Percentiles rank a stretch among this genome's conserved stretches.
These are phyloP conservation scores for Atkinsonella texensis DNA, from an alignment of 2,329 filamentous ascomycete genomes.

Conservation along the genomic window DNA sequence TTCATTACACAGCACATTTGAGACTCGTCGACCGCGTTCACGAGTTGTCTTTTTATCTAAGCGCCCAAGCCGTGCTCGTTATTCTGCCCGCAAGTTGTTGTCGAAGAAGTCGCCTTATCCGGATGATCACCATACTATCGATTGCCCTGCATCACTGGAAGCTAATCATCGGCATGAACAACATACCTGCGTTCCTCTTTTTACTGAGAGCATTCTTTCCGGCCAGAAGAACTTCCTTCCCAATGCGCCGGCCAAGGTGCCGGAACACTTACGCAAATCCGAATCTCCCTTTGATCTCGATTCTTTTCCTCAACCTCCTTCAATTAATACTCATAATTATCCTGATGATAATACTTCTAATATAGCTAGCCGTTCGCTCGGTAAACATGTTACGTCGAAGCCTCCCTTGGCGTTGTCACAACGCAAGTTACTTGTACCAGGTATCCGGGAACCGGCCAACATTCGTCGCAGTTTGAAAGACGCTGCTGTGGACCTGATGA, in stretches of 20 bases:
- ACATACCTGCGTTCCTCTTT: neutral
- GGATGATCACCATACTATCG: neutral
- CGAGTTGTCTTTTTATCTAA: constrained; percentile 17
- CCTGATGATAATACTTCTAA: neutral
- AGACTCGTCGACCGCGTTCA: constrained; percentile 12
- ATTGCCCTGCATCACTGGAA: neutral
- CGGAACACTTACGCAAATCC: constrained; percentile 3
- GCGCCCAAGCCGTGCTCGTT: constrained; percentile 13
- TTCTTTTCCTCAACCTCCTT: constrained; percentile 13
- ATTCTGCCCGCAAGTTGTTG: constrained; percentile 6
- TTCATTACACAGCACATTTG: constrained; percentile 10
- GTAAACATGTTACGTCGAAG: neutral
- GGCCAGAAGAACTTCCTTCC: neutral
- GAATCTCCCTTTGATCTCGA: constrained; percentile 13
- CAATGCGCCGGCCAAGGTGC: neutral
- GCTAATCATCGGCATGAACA: neutral
- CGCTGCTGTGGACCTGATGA: constrained; percentile 7
- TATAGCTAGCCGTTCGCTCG: neutral
- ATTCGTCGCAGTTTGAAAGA: constrained; percentile 8
- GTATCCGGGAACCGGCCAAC: neutral
- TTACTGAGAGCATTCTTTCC: neutral
- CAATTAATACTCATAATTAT: constrained; percentile 2
- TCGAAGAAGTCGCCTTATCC: constrained; percentile 1
- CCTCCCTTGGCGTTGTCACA: constrained; percentile 5
- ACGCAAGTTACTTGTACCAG: constrained; percentile 3